Evolutionary conservation across 257 asterid species (phyloP).

Genomic region (Primulina eburnea): DNA sequence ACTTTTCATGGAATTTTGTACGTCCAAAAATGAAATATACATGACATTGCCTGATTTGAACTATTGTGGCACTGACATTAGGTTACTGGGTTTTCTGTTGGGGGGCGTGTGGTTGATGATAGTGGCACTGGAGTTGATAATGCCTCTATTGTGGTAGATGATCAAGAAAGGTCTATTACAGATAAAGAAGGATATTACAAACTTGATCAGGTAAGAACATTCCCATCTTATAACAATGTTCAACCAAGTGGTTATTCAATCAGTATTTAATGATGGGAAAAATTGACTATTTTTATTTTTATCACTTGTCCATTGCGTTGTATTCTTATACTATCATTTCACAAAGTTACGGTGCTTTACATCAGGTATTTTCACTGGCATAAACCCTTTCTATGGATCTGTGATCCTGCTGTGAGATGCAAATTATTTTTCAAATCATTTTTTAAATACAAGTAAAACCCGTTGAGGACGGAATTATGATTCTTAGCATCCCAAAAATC

Average conservation of each 20-base stretch:
- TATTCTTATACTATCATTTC: constrained; percentile 4
- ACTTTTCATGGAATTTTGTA: not conserved
- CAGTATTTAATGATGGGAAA: constrained; percentile 9
- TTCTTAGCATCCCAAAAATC: no score
- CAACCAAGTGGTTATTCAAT: constrained; percentile 1
- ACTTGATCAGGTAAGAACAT: constrained; percentile 84
- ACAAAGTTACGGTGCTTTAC: not conserved
- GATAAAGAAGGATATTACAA: constrained; percentile 86
- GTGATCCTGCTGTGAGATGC: constrained; percentile 10
- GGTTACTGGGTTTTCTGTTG: constrained; percentile 99
- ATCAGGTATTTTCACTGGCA: constrained; percentile 7
- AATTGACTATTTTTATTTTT: constrained; percentile 10
- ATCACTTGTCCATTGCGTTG: no score
- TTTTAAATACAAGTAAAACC: constrained; percentile 1
- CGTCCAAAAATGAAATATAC: not conserved
- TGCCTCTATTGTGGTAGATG: constrained; percentile 74
- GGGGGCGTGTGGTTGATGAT: constrained; percentile 95
- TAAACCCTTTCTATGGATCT: constrained; percentile 17
- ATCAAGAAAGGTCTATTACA: constrained; percentile 72
- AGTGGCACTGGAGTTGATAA: constrained; percentile 70
- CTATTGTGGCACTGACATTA: constrained; percentile 29
- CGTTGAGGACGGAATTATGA: not conserved
- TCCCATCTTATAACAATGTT: constrained; percentile 13
- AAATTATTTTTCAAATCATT: constrained; percentile 4
- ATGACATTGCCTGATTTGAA: constrained; percentile 11